These are phyloP conservation scores for Chrysosporium keratinophilum DNA, from an alignment of 2,329 filamentous ascomycete species.

Conservation along the genomic window DNA sequence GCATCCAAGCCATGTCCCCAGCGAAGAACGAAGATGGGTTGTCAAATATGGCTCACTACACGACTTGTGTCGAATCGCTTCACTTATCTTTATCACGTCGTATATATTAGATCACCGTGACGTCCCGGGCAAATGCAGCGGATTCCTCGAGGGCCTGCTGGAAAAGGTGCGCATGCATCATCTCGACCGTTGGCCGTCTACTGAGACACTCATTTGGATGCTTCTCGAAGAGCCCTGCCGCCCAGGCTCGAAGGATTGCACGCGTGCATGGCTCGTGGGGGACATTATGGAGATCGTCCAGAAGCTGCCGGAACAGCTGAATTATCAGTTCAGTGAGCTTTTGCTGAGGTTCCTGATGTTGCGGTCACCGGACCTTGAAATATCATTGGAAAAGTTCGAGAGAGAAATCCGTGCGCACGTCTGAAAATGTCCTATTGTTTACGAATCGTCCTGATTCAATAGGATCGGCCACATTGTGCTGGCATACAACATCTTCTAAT, in stretches of 20 bases:
- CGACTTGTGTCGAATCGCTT: conserved; percentile 29
- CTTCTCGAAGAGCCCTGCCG: conserved; percentile 28
- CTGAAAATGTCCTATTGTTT: too few relatives aligned
- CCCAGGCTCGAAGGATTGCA: conserved; percentile 27
- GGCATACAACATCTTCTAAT: too few relatives aligned
- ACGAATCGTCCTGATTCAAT: too few relatives aligned
- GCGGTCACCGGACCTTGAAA: conserved; percentile 23
- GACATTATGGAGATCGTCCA: conserved; percentile 30
- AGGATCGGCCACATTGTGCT: too few relatives aligned
- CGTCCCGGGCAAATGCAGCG: conserved; percentile 24
- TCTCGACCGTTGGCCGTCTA: conserved; percentile 28
- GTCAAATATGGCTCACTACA: conserved; percentile 26
- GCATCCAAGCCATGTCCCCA: conserved; percentile 30
- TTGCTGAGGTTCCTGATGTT: conserved; percentile 31
- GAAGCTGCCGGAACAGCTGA: conserved; percentile 28
- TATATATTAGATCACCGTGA: conserved; percentile 29
- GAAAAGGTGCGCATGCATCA: conserved; percentile 23
- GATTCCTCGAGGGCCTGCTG: conserved; percentile 26
- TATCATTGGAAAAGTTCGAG: conserved; percentile 26
- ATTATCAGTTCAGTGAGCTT: conserved; percentile 33
- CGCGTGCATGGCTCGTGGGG: conserved; percentile 31
- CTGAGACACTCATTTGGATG: conserved; percentile 34
- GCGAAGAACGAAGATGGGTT: conserved; percentile 30
- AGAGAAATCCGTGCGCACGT: conserved; percentile 19
- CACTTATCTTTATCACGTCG: conserved; percentile 32